Base-by-base conservation (phyloP, 208 protist genomes). In the Leishmania gerbilli region DNA sequence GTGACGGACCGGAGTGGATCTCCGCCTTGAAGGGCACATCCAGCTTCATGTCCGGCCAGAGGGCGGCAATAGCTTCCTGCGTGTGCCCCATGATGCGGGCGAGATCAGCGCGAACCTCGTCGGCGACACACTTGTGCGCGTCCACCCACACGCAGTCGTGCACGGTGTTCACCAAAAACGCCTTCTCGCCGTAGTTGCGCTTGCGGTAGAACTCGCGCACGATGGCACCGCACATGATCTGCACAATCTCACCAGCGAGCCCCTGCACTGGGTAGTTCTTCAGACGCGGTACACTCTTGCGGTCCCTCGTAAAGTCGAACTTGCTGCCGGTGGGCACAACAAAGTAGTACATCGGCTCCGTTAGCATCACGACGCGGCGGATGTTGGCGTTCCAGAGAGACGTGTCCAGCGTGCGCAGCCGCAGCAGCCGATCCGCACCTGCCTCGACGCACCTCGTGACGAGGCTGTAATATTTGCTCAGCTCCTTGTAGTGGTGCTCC, bases 211-310 rank as follows among this genome's bases (percentile, higher is more conserved):
- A 96, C 51, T 87, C 84, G n/a, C 93, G 93, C 40, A 95, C 84
- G 45, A 98, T 88, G 60, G 86, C 89, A n/a, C 93, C 93, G 58
- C 92, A 96, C 91, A 97, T 96, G 71, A 98, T 94, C 78, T 98
- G 93, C 76, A 96, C 95, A 85, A 98, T 96, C 79, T 98, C 95
- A 0, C 93, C 95, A 2, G 94, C 95, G 1, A 97, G 79, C 24
- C 95, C 95, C 71, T 98, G 95, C 45, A 98, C 93, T 6, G 95
- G 95, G 82, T 98, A 97, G 87, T 98, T 98, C 89, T 98, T 98
- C 67, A 98, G 88, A 58, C 88, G 79, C 62, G 95, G 93, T 60
- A 95, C 86, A 56, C 87, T 93, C 79, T 95, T 94, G 58, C 90
- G 87, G 79, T 96, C 91, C 84, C 95, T 95, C 40, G 90, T 79